Conservation (phyloP, 345 rosid genomes). For the Erodium maritimum region DNA sequence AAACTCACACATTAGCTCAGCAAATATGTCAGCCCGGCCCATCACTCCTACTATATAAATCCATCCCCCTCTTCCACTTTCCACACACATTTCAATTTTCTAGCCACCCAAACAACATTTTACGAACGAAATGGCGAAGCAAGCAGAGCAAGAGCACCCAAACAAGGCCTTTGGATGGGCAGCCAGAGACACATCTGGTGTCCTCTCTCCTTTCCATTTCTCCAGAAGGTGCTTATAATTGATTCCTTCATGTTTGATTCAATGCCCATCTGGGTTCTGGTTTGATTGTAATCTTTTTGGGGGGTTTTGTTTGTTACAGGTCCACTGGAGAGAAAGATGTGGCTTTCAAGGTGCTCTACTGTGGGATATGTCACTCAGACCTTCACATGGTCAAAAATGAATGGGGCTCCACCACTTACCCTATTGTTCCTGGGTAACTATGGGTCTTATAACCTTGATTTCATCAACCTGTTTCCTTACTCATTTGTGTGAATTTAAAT, state of each 20-base stretch:
- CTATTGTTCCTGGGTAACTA: constrained; percentile 39
- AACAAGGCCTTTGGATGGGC: constrained; percentile 44
- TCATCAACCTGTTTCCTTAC: too few species aligned
- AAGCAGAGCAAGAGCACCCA: constrained; percentile 13
- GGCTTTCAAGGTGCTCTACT: constrained; percentile 24
- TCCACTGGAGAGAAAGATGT: constrained; percentile 23
- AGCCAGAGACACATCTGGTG: constrained; percentile 41
- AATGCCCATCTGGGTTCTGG: too few species aligned
- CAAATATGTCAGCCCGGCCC: too few species aligned
- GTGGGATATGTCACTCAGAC: constrained; percentile 38
- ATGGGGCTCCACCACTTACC: constrained; percentile 29
- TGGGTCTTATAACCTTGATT: not conserved
- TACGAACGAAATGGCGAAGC: too few species aligned
- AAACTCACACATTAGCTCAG: too few species aligned
- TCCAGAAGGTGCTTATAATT: constrained; percentile 29
- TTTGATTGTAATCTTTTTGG: not conserved
- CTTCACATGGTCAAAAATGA: constrained; percentile 25
- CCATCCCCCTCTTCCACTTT: too few species aligned
- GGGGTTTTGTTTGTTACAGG: constrained; percentile 4
- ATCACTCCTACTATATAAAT: too few species aligned
- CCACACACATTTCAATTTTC: too few species aligned
- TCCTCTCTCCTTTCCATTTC: constrained; percentile 45
- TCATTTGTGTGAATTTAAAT: too few species aligned
- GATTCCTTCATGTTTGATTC: too few species aligned
- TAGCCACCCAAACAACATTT: too few species aligned